Evolutionary conservation across 1,139 yeast genomes (phyloP).

Genomic region (Zygosaccharomyces pseudobailii): DNA sequence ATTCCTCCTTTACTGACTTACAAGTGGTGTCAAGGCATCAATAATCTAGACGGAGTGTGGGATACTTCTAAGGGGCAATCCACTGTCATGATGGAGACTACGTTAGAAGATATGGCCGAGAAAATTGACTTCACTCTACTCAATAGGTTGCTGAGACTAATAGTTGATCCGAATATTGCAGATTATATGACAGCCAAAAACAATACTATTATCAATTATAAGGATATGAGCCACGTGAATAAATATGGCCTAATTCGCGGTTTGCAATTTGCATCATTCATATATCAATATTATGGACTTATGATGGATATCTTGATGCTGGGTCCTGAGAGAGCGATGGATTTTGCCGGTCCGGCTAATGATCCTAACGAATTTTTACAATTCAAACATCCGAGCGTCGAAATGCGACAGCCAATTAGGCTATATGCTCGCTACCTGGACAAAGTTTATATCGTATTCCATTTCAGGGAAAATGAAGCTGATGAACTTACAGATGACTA

Average conservation of each 20-base stretch:
- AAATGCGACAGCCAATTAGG: conserved; percentile 67
- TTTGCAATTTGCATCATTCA: conserved; percentile 82
- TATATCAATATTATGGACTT: conserved; percentile 85
- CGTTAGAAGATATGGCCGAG: conserved; percentile 66
- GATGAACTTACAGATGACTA: conserved; percentile 71
- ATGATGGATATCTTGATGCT: conserved; percentile 74
- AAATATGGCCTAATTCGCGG: conserved; percentile 87
- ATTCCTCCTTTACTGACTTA: conserved; percentile 88
- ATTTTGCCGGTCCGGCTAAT: conserved; percentile 73
- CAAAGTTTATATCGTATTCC: conserved; percentile 70
- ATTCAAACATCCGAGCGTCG: conserved; percentile 54
- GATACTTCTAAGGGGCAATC: conserved; percentile 66
- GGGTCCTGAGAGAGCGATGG: conserved; percentile 83
- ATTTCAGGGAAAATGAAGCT: conserved; percentile 70
- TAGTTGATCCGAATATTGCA: conserved; percentile 88
- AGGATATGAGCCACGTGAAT: conserved; percentile 93
- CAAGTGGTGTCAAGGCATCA: conserved; percentile 95
- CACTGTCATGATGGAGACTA: conserved; percentile 78
- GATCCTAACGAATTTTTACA: conserved; percentile 76
- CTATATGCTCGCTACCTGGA: conserved; percentile 81
- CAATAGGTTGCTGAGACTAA: conserved; percentile 71
- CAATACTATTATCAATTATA: conserved; percentile 74
- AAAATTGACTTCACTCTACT: conserved; percentile 84
- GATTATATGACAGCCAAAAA: conserved; percentile 93
- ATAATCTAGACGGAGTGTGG: conserved; percentile 78